Base-by-base conservation (phyloP, 75 land plant genomes). In the Cryptomeria japonica region DNA sequence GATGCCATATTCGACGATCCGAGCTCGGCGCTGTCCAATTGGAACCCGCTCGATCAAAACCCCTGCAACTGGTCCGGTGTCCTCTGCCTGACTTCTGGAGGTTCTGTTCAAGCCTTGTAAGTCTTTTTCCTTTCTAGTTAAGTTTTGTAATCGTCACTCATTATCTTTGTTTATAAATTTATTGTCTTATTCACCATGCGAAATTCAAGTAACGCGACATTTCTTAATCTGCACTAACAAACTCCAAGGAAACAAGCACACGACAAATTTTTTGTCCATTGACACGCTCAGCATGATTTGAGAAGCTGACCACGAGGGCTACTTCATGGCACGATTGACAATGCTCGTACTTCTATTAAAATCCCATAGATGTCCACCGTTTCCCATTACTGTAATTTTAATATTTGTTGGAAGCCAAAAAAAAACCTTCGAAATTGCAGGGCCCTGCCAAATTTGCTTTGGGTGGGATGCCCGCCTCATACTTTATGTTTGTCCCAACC, bases 31-130 rank as follows among this genome's bases (percentile, higher is more conserved):
- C 55, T 94, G 85, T 91, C 93, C 34, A 90, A 89, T 82, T 94
- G 95, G 95, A 93, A 91, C 80, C 15, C 86, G 37, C 73, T 89
- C 8, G 92, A 91, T 88, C 82, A 83, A 82, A 88, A 91, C 87
- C 93, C 93, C 86, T 94, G 95, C 87, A 55, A 55, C 18, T 94
- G 95, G 95, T 44, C 75, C 87, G 95, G 95, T 64, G 86, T 94
- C 85, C 56, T 79, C 8, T 94, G 95, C 86, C 84, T 87, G n/a
- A 3, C 42, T 25, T 53, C 78, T 46, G 34, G 85, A 64, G 82
- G 86, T 31, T 89, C 88, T 56, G 94, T 94, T 55, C 72, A 87
- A 15, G 90, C 91, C 85, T 79, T 94, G 95, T 94, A 89, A 90
- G 95, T 53, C 56, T 10, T 9, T 53, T 84, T 8, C 25, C 51